A percentile compares a stretch with the other conserved stretches of the same genome.
Conservation (phyloP, 805 yeast genomes). For the Ogataea polymorpha region DNA sequence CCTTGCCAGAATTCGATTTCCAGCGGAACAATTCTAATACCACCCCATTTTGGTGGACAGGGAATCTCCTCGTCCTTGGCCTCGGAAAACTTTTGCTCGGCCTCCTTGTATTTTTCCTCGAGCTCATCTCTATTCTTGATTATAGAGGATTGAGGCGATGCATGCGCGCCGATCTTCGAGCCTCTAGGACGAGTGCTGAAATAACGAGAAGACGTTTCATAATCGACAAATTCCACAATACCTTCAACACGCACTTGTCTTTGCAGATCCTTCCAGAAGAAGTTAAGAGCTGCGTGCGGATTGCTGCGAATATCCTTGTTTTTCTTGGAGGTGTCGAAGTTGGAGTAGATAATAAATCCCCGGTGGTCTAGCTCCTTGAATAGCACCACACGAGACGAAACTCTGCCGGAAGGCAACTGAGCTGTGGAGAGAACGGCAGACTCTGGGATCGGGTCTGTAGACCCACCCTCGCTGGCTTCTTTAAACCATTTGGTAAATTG, state of each 20-base stretch:
- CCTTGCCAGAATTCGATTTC: conserved; percentile 99
- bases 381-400: conserved; percentile 78
- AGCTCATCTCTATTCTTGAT: conserved; percentile 58
- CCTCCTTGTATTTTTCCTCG: conserved; percentile 46
- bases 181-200: conserved; percentile 89
- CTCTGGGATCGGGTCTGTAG: conserved; percentile 69
- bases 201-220: conserved; percentile 74
- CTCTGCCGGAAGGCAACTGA: conserved; percentile 82
- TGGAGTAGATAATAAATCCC: conserved; percentile 87
- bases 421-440: conserved; percentile 87
- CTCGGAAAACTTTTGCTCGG: conserved; percentile 57
- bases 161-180: conserved; percentile 94
- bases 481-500: conserved; percentile 86
- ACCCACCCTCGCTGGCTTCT: conserved; percentile 56
- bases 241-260: conserved; percentile 96
- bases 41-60: conserved; percentile 96
- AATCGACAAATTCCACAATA: conserved; percentile 62
- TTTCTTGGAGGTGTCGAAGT: conserved; percentile 88
- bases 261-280: conserved; percentile 89
- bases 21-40: conserved; percentile 79
- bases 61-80: conserved; percentile 61
- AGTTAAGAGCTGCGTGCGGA: conserved; percentile 77
- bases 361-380: conserved; percentile 83
- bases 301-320: conserved; percentile 67
- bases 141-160: conserved; percentile 79